Base-by-base conservation (phyloP, 495 filamentous ascomycete genomes). In the Aspergillus haitiensis region DNA sequence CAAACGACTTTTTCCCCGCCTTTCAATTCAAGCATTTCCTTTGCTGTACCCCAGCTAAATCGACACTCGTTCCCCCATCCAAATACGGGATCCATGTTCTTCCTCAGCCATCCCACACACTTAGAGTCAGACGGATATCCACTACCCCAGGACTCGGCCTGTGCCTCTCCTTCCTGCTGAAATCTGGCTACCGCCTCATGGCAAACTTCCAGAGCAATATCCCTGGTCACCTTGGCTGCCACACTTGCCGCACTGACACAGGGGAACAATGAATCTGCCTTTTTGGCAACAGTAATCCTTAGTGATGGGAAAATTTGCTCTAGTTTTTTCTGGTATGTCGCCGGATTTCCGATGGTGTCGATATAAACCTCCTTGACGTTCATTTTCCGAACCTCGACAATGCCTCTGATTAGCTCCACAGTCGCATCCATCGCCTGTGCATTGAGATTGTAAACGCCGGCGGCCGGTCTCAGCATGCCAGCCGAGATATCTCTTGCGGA, bases 361-460 rank as follows among this genome's bases (percentile, higher is more conserved):
- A 98, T 92, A 71, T 92, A 98, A 11, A 98, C 90, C 63, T 97
- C 91, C 35, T 74, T 79, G 0, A 98, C 79, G 72, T 93, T 88
- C 39, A 98, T 87, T 11, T 89, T 89, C 8, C 72, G 75, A 0
- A 82, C 86, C 49, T 93, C 81, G 8, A 81, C 67, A 0, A 96
- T 88, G 5, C 85, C 85, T 15, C 84, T 73, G 53, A 98, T 93
- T 56, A 98, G 76, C 16, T 82, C 84, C n/a, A 95, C 82, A 1
- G 94, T 98, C 0, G 94, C 92, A 74, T 98, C 93, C 82, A 96
- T 88, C 1, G 94, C 94, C 72, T 98, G 94, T n/a, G 92, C 92
- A 74, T 98, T 98, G 55, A 98, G 81, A 69, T 98, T 98, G 75
- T 97, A 97, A 0, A 80, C 77, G 5, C 79, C 82, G 0, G 72